Base-by-base conservation (phyloP, 2,329 filamentous ascomycete genomes). In the Pseudocercospora ulei region DNA sequence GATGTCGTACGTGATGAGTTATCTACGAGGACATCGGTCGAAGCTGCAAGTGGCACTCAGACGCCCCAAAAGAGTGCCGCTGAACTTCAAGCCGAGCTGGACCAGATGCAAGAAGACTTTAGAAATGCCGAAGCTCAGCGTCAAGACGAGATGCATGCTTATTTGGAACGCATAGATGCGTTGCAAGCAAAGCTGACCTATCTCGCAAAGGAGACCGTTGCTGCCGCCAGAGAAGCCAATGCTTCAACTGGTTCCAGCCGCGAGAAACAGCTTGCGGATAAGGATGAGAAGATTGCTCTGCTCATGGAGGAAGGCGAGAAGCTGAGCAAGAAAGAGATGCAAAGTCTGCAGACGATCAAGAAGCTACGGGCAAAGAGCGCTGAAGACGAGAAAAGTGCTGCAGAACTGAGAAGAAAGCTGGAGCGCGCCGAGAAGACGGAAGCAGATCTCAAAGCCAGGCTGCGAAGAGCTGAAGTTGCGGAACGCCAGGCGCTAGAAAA, bases 271-370 rank as follows among this genome's bases (percentile, higher is more conserved):
- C 61, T 96, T 8, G 82, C 84, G 1, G 86, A 93, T 54, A 93
- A 86, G 56, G 87, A 96, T 53, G 79, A 88, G 52, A 83, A 83
- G 58, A 92, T 96, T 53, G 84, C 87, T 2, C 66, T 87, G 30
- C 67, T 98, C 7, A 82, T 98, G 70, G 80, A 93, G 52, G 90
- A 98, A 65, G 90, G 92, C 0, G 82, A 90, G 53, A 86, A 81
- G 50, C 70, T 96, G 5, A 87, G 85, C 1, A 82, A 80, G 52
- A 82, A 75, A 0, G 90, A 98, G 59, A 75, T 95, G 61, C 85
- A 86, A 55, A 79, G 92, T 48, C 71, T 88, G 44, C 75, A 75
- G 4, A 78, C 80, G 3, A 82, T 96, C 53, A 93, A 90, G 61
- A 87, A 84, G 55, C 64, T 96, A 42, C 68, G 73, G 8, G 58